Conservation (phyloP, 352 stramenopile genomes). For the Pythium coloratum region DNA sequence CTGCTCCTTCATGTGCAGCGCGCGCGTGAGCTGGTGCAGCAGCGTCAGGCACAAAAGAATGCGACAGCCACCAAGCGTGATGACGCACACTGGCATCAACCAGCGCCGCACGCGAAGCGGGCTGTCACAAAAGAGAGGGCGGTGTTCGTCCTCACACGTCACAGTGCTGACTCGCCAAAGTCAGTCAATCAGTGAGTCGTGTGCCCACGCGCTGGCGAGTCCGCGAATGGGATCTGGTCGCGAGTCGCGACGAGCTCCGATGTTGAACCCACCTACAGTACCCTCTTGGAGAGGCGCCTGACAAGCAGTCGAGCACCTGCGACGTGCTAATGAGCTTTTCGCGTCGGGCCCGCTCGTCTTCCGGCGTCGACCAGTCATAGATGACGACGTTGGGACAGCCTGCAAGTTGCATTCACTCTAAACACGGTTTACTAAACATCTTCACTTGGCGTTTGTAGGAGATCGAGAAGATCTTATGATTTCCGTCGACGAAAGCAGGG, state of each 20-base stretch:
- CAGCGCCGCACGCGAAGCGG: neutral
- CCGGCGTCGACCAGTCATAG: slow-evolving; percentile 9
- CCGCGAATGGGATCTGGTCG: neutral
- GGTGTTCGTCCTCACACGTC: neutral
- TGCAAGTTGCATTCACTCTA: neutral
- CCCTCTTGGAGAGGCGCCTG: neutral
- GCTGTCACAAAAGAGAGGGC: slow-evolving; percentile 2
- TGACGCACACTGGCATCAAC: slow-evolving; percentile 28
- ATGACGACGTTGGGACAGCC: slow-evolving; percentile 9
- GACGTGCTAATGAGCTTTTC: slow-evolving; percentile 6
- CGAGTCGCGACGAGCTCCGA: neutral
- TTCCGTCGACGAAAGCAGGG: slow-evolving; percentile 1
- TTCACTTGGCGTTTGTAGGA: slow-evolving; percentile 20
- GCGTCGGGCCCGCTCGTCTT: slow-evolving; percentile 1
- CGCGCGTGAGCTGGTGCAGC: slow-evolving; percentile 9
- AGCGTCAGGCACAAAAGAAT: slow-evolving; percentile 18
- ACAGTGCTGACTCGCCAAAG: neutral
- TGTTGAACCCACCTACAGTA: slow-evolving; percentile 3
- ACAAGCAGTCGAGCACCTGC: neutral
- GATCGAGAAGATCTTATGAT: neutral
- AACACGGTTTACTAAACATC: neutral
- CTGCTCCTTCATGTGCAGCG: slow-evolving; percentile 33
- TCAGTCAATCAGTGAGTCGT: neutral
- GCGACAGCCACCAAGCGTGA: slow-evolving; percentile 20
- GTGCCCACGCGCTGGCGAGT: neutral